Percentiles rank a stretch among this genome's conserved stretches.
phyloP scores from a whole-genome alignment of 352 stramenopile species.

The Pythium oligandrum region DNA sequence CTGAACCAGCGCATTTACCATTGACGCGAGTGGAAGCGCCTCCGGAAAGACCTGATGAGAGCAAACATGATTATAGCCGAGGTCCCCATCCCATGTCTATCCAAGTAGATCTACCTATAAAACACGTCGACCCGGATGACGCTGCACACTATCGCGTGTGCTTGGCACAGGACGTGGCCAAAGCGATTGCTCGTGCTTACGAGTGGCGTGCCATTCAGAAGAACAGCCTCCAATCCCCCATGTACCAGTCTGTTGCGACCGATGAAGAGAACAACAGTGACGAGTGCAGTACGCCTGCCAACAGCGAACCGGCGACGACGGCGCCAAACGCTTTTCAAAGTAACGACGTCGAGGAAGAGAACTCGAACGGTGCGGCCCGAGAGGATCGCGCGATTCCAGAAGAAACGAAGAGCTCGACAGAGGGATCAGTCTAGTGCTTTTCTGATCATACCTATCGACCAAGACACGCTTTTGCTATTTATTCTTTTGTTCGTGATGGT shows the following conservation, averaged over 20 bases:
- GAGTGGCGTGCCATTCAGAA: slow-evolving; percentile 17
- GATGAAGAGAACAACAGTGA: slow-evolving; percentile 37
- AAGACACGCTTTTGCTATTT: no score
- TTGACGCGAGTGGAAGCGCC: not conserved
- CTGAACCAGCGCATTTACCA: not conserved
- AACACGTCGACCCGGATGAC: slow-evolving; percentile 8
- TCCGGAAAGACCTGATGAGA: no score
- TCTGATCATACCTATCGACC: no score
- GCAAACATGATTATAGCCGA: no score
- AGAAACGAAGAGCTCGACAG: no score
- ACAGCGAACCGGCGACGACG: no score
- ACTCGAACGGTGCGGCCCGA: no score
- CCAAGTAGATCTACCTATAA: not conserved
- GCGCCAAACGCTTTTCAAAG: no score
- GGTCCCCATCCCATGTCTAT: not conserved
- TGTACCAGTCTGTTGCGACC: not conserved
- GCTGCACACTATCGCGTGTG: slow-evolving; percentile 19
- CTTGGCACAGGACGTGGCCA: slow-evolving; percentile 37
- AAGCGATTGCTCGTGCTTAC: slow-evolving; percentile 27
- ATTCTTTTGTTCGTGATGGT: no score
- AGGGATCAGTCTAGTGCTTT: no score
- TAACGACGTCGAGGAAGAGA: no score
- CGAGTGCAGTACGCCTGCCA: not conserved
- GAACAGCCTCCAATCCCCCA: slow-evolving; percentile 8
- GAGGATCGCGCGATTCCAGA: no score